Conservation (phyloP, 352 stramenopile species). For the Phytopythium vexans region DNA sequence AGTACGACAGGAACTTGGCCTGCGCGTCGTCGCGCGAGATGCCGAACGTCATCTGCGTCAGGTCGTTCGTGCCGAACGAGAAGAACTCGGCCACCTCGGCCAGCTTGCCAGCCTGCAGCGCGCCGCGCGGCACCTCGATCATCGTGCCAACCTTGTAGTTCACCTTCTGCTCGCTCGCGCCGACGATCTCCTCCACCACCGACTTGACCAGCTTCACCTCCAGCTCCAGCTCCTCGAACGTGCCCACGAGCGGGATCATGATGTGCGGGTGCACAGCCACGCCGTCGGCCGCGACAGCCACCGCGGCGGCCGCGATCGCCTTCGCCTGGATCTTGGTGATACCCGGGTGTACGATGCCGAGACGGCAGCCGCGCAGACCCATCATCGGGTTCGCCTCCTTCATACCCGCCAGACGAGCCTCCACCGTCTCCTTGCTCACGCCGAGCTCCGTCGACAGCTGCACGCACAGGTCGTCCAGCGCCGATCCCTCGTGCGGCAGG, state of each 20-base stretch:
- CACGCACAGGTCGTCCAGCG: constrained; percentile 18
- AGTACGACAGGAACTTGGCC: constrained; percentile 19
- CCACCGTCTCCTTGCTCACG: constrained; percentile 17
- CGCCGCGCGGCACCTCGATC: constrained; percentile 14
- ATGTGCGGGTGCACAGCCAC: too few relatives aligned
- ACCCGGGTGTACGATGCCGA: constrained; percentile 22
- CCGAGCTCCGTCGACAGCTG: constrained; percentile 14
- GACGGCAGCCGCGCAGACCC: constrained; percentile 18
- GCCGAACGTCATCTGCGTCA: constrained; percentile 7
- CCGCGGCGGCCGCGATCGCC: constrained; percentile 19
- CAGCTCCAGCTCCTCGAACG: too few relatives aligned
- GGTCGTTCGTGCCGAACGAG: constrained; percentile 7
- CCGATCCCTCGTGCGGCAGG: constrained; percentile 17
- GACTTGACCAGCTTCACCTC: too few relatives aligned
- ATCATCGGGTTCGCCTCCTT: constrained; percentile 30
- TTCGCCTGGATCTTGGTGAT: constrained; percentile 26
- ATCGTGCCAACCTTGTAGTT: constrained; percentile 25
- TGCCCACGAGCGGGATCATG: too few relatives aligned
- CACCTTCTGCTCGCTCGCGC: constrained; percentile 15
- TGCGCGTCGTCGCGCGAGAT: constrained; percentile 7
- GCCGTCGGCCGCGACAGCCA: constrained; percentile 10
- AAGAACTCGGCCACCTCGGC: constrained; percentile 5
- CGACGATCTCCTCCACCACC: too few relatives aligned
- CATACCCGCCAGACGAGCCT: constrained; percentile 12
- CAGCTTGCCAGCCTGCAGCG: constrained; percentile 6